Percentiles rank a stretch among this genome's conserved stretches.
Evolutionary conservation across 1,284 basidiomycete species (phyloP).

Genomic region (Tilletiaria anomala): DNA sequence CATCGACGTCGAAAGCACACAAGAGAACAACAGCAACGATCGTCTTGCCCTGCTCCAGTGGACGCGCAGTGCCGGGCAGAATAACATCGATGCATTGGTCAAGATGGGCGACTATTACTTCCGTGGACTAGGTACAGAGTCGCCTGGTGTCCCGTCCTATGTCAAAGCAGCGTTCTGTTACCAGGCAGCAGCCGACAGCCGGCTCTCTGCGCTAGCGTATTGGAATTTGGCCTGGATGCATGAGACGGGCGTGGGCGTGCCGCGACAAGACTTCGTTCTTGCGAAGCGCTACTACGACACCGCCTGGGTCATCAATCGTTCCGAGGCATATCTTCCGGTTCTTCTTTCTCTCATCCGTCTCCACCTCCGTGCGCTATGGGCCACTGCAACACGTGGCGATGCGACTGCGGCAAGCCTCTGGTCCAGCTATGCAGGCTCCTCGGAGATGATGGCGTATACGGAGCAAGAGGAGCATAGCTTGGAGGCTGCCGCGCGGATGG

Average conservation of each 20-base stretch:
- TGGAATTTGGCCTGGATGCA: constrained; percentile 99
- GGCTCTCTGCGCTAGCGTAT: constrained; percentile 80
- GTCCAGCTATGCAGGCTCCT: background rate
- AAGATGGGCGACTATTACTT: constrained; percentile 86
- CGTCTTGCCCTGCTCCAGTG: constrained; percentile 74
- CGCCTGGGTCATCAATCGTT: constrained; percentile 61
- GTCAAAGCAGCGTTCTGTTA: constrained; percentile 87
- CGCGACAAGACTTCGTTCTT: constrained; percentile 67
- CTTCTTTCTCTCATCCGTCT: constrained; percentile 66
- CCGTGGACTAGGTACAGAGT: constrained; percentile 41
- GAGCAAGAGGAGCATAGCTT: background rate
- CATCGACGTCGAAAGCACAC: background rate
- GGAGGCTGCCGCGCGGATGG: too few species aligned
- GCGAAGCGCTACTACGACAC: constrained; percentile 92
- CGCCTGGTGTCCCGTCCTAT: constrained; percentile 50
- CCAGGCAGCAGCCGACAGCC: constrained; percentile 74
- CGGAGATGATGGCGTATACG: background rate
- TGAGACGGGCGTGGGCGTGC: constrained; percentile 82
- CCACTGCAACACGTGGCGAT: constrained; percentile 1
- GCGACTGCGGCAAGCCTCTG: background rate
- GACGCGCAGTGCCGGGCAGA: constrained; percentile 82
- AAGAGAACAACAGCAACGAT: constrained; percentile 44
- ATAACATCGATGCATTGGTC: constrained; percentile 84
- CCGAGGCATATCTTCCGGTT: constrained; percentile 77
- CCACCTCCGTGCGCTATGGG: constrained; percentile 69